Base-by-base conservation (phyloP, 1,284 basidiomycete genomes). In the Dichomitus squalens region DNA sequence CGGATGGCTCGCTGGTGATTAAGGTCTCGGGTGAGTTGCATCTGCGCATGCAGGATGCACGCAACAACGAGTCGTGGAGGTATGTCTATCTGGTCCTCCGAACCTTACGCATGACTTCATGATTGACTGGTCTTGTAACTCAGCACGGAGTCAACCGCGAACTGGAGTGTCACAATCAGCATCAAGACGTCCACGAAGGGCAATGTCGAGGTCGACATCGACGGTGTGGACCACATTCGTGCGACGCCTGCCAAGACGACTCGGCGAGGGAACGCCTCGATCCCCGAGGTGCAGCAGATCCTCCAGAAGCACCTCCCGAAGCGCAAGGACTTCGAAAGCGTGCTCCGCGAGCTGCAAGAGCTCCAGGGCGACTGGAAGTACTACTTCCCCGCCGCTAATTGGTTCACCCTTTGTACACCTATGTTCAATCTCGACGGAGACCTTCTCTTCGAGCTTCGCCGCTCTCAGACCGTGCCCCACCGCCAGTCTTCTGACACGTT, bases 401-500 rank as follows among this genome's bases (percentile, higher is more conserved):
- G 68, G 20, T 72, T 67, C 61, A 61, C 59, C 25, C 63, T 74
- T 38, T 58, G 67, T 9, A 70, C 68, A 55, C 73, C 73, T 2
- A 66, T 67, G n/a, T 73, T 74, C 66, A 72, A 69, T 61, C 31
- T 40, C 23, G 52, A 64, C 25, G 73, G 73, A 3, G 72, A 74
- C 49, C 58, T 74, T 4, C 55, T 74, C 12, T 71, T 74, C 55
- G 71, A 74, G 61, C 64, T 73, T 6, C 64, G 66, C 14, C 66
- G 65, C 4, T 34, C 49, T 25, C 43, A 44, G 27, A 29, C 43
- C 7, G 9, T 2, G 43, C 29, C 29, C 29, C 29, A 31, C 29
- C 11, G 29, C 29, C 29, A 11, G 29, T 6, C 11, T 31, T 6
- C 6, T 6, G 29, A 31, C 29, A 11, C 29, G 11, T 31, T 31